Conservation (phyloP, 2,329 filamentous ascomycete species). For the Diaporthe amygdali region DNA sequence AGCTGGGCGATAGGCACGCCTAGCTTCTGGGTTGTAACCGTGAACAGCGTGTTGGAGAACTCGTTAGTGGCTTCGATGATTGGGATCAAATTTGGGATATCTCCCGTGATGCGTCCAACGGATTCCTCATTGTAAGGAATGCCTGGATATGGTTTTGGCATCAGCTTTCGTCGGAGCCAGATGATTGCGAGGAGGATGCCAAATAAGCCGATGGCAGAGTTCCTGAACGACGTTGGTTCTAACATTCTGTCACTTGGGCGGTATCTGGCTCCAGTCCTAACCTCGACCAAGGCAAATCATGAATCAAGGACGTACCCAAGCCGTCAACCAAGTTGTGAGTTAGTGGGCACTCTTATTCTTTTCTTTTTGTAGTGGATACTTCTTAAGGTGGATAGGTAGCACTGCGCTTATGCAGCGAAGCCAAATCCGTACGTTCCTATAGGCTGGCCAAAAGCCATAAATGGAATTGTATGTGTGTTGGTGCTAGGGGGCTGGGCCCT, state of each 20-base stretch:
- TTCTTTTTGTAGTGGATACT: too few relatives aligned
- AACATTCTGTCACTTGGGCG: not conserved
- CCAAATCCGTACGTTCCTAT: not conserved
- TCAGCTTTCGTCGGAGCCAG: not conserved
- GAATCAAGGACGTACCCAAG: not conserved
- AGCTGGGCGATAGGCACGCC: constrained; percentile 32
- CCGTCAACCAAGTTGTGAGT: not conserved
- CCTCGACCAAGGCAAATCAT: too few relatives aligned
- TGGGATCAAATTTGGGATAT: not conserved
- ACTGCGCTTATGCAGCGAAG: not conserved
- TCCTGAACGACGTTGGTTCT: not conserved
- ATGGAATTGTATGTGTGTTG: too few relatives aligned
- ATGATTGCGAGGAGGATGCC: not conserved
- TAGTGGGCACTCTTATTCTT: not conserved
- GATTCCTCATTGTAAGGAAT: constrained; percentile 5
- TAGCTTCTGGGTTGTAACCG: constrained; percentile 6
- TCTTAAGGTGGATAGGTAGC: too few relatives aligned
- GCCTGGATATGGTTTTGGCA: constrained; percentile 4
- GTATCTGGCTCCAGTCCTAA: not conserved
- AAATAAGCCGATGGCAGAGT: not conserved
- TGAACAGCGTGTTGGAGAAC: not conserved
- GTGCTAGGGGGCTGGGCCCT: too few relatives aligned
- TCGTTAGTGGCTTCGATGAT: not conserved
- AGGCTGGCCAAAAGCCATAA: not conserved
- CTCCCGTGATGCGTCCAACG: not conserved